Evolutionary conservation across 129 eudicot species (phyloP).

Genomic region (Flaveria linearis): DNA sequence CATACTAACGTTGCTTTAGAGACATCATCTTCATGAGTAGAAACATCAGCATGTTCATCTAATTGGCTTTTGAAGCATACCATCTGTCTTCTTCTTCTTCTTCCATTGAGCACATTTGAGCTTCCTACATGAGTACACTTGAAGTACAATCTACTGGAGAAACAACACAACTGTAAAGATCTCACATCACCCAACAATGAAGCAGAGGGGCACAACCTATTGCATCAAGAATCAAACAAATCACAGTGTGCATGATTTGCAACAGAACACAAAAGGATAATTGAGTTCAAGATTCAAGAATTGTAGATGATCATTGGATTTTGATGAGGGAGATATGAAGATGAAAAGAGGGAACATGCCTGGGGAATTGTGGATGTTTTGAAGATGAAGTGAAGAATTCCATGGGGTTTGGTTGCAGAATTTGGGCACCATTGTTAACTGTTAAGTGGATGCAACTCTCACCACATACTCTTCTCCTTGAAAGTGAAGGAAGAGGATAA

Average conservation of each 20-base stretch:
- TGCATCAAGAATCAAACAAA: background rate
- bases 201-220: constrained; percentile 39
- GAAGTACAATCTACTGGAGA: constrained; percentile 14
- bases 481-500: constrained; percentile 31
- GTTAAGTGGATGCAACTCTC: constrained; percentile 25
- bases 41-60: constrained; percentile 16
- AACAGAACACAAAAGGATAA: too few relatives aligned
- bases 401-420: constrained; percentile 38
- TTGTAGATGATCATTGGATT: constrained; percentile 1
- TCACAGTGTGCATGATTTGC: background rate
- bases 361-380: constrained; percentile 32
- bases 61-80: constrained; percentile 28
- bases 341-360: constrained; percentile 33
- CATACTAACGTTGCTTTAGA: constrained; percentile 70
- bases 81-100: constrained; percentile 4
- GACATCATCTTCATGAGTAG: constrained; percentile 39
- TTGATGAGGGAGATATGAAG: background rate
- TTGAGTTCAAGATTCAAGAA: background rate
- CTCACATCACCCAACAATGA: constrained; percentile 31
- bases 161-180: constrained; percentile 31
- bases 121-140: constrained; percentile 12
- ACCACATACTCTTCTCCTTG: constrained; percentile 28
- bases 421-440: constrained; percentile 38
- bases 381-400: constrained; percentile 37
- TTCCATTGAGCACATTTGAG: constrained; percentile 9